Evolutionary conservation across 306 rosid species (phyloP).

Genomic region (Clitoria ternatea): DNA sequence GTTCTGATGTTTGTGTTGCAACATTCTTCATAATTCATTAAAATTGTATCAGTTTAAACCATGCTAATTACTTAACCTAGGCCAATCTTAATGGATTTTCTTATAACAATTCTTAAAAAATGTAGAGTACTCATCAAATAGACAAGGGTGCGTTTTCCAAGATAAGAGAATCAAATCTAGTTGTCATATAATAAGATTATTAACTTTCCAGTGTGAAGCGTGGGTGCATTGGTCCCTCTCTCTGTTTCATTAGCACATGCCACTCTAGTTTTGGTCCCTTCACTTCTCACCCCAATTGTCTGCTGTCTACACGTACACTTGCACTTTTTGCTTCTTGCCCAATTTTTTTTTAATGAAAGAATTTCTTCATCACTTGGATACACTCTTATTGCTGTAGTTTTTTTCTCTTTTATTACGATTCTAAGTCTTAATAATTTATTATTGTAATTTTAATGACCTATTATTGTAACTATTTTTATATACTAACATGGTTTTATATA

Average conservation of each 20-base stretch:
- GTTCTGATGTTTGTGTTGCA: neutral
- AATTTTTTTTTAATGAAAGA: neutral
- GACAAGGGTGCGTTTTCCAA: conserved; percentile 18
- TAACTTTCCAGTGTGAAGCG: conserved; percentile 29
- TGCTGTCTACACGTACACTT: conserved; percentile 33
- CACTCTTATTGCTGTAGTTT: too few species aligned
- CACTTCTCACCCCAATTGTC: conserved; percentile 29
- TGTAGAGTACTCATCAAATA: neutral
- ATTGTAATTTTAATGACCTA: too few species aligned
- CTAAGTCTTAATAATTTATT: too few species aligned
- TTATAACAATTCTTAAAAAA: too few species aligned
- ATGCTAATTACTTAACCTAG: too few species aligned
- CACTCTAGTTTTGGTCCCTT: conserved; percentile 36
- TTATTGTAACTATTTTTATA: too few species aligned
- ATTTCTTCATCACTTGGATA: neutral
- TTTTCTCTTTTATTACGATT: too few species aligned
- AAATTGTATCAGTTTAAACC: too few species aligned
- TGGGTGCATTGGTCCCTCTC: conserved; percentile 48
- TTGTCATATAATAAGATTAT: conserved; percentile 22
- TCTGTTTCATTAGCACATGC: conserved; percentile 36
- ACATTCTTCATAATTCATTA: too few species aligned
- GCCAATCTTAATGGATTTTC: too few species aligned
- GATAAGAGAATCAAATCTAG: conserved; percentile 36
- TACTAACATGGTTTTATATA: too few species aligned
- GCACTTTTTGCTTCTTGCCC: neutral